Conservation (phyloP, 2,329 filamentous ascomycete species). For the Cercospora canescens region DNA sequence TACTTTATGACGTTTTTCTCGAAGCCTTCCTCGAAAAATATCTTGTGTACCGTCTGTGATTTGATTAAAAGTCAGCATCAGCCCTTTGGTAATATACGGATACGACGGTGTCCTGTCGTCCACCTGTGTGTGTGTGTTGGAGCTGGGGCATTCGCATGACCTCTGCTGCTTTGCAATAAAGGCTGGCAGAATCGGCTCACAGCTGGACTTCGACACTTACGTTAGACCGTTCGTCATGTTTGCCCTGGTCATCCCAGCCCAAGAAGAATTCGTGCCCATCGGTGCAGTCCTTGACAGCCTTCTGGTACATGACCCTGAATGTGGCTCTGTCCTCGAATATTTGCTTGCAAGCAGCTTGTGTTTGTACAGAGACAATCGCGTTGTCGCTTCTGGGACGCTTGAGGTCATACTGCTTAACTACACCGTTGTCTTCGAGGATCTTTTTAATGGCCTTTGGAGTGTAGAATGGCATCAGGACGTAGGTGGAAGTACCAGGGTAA, state of each 20-base stretch:
- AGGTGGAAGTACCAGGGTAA: constrained; percentile 52
- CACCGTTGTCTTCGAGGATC: constrained; percentile 50
- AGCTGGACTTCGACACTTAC: too few relatives aligned
- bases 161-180: neutral
- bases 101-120: neutral
- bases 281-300: constrained; percentile 37
- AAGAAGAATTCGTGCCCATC: constrained; percentile 51
- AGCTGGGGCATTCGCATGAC: too few relatives aligned
- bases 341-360: constrained; percentile 51
- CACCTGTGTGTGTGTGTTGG: too few relatives aligned
- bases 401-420: constrained; percentile 49
- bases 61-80: constrained; percentile 17
- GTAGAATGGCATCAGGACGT: constrained; percentile 53
- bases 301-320: constrained; percentile 49
- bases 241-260: constrained; percentile 46
- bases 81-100: neutral
- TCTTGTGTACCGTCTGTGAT: constrained; percentile 42
- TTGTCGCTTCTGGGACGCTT: constrained; percentile 37
- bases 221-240: constrained; percentile 43
- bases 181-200: too few relatives aligned
- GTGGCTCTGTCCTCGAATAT: constrained; percentile 52
- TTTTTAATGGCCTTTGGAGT: constrained; percentile 50
- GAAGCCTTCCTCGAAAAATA: constrained; percentile 48
- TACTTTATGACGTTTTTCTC: constrained; percentile 46
- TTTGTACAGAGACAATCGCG: constrained; percentile 50